Evolutionary conservation across 345 rosid genomes (phyloP), one percentile per base, ranked within the genome.

Genomic region (Eucalyptus shirleyi): DNA sequence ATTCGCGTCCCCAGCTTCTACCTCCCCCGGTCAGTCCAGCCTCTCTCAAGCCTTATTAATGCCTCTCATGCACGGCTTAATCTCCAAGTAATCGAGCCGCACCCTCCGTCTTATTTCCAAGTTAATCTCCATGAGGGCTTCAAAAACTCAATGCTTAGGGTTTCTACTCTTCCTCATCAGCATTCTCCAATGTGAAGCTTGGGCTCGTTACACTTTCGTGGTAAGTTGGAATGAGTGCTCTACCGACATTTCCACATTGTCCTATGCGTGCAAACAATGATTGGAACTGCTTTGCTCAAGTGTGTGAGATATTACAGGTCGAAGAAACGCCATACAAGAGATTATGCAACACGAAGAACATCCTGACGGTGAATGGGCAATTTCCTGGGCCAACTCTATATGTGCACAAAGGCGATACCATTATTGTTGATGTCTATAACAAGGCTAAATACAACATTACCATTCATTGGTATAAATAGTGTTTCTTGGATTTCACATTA

Each of bases 351-450:
- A 88, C 92, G 13, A 92, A 92, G 91, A 89, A 88, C 65, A 91
- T 92, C 86, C 32, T 92, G 85, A 91, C 93, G 10, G 92, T 92
- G 37, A 92, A 92, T n/a, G 92, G 90, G 15, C 82, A 91, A 50
- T 92, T 91, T 72, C 93, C 92, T 4, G 91, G 93, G 37, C 94
- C 93, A 23, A 91, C 91, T 11, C 32, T 93, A 4, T 67, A 55
- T 14, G 94, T 89, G 83, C 87, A 44, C 23, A 90, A 87, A 69
- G 92, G 92, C 17, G 92, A 92, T 24, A 88, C 87, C 13, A 90
- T 93, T 40, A 30, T 62, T 24, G 91, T 93, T 21, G 89, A 88
- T 24, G 94, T 93, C 67, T 55, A 86, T 28, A 92, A 92, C 56
- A 47, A 72, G 50, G 91, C 90, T 47, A 40, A 53, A 45, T 56